Base-by-base conservation (phyloP, 2,329 filamentous ascomycete genomes). In the Fusarium secorum region DNA sequence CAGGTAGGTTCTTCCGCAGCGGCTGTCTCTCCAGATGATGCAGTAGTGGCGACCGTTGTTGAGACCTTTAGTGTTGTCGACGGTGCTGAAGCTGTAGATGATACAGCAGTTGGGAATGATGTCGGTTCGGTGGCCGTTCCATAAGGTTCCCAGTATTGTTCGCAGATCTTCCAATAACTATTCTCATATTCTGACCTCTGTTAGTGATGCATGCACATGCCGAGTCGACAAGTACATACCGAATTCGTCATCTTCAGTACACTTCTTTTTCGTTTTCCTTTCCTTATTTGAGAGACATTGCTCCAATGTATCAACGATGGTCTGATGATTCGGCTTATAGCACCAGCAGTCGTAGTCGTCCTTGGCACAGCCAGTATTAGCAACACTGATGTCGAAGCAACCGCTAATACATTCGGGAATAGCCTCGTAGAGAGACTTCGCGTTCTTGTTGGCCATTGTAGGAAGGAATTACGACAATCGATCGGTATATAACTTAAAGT, bases 161-260 rank as follows among this genome's bases (percentile, higher is more conserved):
- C 67, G 9, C 74, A 76, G 30, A 76, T 76, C 49, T 71, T 74
- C 74, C 74, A 76, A n/a, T 76, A 76, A 17, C 72, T 75, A 18
- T 76, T 73, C 44, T 76, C 72, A 60, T 74, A 76, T 38, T 70
- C 73, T 76, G 11, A 4, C 15, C n/a, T 30, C 11, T 39, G n/a
- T 62, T 44, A 69, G 55, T 42, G 17, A 54, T 18, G 32, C 15
- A 17, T 22, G 5, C 10, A 30, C 13, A 26, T 11, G 17, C 14
- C 7, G 2, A n/a, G 3, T 28, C 14, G 9, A 5, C 5, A n/a
- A 6, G 17, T 41, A 7, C 74, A 26, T 65, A 76, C 74, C 57
- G 30, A 75, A 75, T 59, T 69, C 66, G 4, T 76, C 74, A 20
- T 74, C 66, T 3, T 75, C 36, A 13, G 60, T 73, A 26, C 74